A percentile compares a stretch with the other conserved stretches of the same genome.
phyloP scores from a whole-genome alignment of 768 basidiomycete genomes.

The Candolleomyces aberdarensis region DNA sequence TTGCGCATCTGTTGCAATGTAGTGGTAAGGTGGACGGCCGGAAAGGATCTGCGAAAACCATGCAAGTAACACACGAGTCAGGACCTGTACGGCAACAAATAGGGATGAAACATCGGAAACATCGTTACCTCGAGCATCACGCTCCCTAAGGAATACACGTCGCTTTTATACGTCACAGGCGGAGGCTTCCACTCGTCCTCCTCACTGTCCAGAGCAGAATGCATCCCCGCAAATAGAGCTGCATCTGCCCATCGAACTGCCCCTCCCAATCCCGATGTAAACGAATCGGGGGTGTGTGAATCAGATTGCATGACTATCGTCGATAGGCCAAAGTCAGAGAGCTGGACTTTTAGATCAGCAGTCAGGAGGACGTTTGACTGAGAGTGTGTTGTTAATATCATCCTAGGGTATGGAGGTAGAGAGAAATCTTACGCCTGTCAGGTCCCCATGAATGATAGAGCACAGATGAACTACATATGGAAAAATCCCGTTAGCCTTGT shows the following conservation, averaged over 20 bases:
- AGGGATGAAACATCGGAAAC: constrained; percentile 29
- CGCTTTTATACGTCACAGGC: constrained; percentile 5
- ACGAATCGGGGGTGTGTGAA: constrained; percentile 22
- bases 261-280: constrained; percentile 38
- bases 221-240: constrained; percentile 25
- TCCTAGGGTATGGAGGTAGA: constrained; percentile 3
- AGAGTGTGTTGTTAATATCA: neutral
- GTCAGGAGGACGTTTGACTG: constrained; percentile 48
- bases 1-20: constrained; percentile 33
- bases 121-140: no score
- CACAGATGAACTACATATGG: constrained; percentile 30
- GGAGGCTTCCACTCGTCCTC: constrained; percentile 23
- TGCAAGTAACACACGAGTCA: no score
- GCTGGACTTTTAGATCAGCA: constrained; percentile 35
- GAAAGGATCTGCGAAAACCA: constrained; percentile 27
- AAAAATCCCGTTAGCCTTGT: neutral
- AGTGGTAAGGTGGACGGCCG: constrained; percentile 39
- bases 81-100: no score
- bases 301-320: constrained; percentile 31
- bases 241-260: constrained; percentile 48
- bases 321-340: constrained; percentile 48
- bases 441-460: constrained; percentile 40
- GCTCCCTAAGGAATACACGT: no score
- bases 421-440: constrained; percentile 33
- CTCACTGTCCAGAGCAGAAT: constrained; percentile 19